Evolutionary conservation across 768 basidiomycete species (phyloP).

Genomic region (Leccinellum luteum): DNA sequence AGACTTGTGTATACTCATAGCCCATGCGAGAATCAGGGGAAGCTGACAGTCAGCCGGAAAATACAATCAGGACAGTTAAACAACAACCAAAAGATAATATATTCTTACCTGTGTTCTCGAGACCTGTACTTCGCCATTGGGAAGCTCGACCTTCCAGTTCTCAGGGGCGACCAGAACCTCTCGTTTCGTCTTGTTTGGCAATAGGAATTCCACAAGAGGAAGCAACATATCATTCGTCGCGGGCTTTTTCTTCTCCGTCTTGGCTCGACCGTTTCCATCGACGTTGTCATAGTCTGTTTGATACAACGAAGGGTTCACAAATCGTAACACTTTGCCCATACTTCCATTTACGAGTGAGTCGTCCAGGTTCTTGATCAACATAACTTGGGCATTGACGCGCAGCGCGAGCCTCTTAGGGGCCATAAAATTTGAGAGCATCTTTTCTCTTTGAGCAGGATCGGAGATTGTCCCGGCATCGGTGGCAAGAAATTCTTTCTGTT

Average conservation of each 20-base stretch:
- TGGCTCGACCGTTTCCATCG: slow-evolving; percentile 35
- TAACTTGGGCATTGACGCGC: slow-evolving; percentile 83
- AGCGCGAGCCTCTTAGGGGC: slow-evolving; percentile 69
- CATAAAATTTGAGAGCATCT: slow-evolving; percentile 89
- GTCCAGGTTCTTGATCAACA: slow-evolving; percentile 94
- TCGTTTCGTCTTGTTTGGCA: slow-evolving; percentile 55
- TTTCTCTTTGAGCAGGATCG: slow-evolving; percentile 60
- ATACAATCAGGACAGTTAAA: background rate
- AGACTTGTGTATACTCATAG: slow-evolving; percentile 97
- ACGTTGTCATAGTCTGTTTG: slow-evolving; percentile 41
- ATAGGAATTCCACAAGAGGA: slow-evolving; percentile 78
- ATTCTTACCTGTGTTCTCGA: slow-evolving; percentile 69
- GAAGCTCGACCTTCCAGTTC: slow-evolving; percentile 82
- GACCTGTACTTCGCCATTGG: slow-evolving; percentile 82
- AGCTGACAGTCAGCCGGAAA: slow-evolving; percentile 45
- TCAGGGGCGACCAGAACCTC: slow-evolving; percentile 66
- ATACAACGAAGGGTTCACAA: slow-evolving; percentile 53
- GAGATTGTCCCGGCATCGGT: slow-evolving; percentile 60
- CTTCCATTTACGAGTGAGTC: slow-evolving; percentile 92
- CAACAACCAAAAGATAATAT: background rate
- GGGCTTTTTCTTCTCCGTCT: slow-evolving; percentile 29
- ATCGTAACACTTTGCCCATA: slow-evolving; percentile 81
- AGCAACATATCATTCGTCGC: slow-evolving; percentile 38
- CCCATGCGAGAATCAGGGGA: slow-evolving; percentile 90
- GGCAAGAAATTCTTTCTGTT: slow-evolving; percentile 53